These are phyloP conservation scores for Hyaloperonospora brassicae DNA, from an alignment of 352 stramenopile genomes.

Conservation along the genomic window DNA sequence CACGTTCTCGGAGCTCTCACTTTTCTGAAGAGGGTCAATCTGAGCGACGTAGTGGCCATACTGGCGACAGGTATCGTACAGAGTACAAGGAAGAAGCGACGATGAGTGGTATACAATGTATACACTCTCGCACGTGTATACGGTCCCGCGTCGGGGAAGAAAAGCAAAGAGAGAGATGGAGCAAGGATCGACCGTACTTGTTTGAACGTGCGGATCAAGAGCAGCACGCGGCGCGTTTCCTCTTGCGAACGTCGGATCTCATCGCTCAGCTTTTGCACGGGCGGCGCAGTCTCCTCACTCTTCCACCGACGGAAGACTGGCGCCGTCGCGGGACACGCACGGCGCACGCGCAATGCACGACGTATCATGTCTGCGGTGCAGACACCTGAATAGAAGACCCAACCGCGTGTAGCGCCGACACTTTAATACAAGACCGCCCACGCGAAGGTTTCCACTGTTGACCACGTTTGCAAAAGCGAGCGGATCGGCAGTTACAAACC, in stretches of 20 bases:
- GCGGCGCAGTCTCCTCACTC: constrained; percentile 9
- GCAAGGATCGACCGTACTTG: constrained; percentile 29
- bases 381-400: no score
- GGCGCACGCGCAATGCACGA: not conserved
- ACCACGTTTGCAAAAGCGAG: no score
- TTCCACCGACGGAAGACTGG: constrained; percentile 11
- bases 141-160: no score
- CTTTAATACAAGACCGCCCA: no score
- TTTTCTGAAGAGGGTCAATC: constrained; percentile 81
- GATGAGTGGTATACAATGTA: not conserved
- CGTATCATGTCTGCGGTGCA: no score
- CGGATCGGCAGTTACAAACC: no score
- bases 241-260: constrained; percentile 81
- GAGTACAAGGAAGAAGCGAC: not conserved
- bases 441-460: no score
- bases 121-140: no score
- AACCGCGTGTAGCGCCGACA: no score
- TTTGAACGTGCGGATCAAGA: constrained; percentile 84
- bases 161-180: not conserved
- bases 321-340: constrained; percentile 2
- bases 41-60: constrained; percentile 85
- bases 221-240: constrained; percentile 71
- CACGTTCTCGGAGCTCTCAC: constrained; percentile 14
- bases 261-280: constrained; percentile 62
- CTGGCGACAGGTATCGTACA: constrained; percentile 11